phyloP scores from a whole-genome alignment of 148 eudicot genomes.

The Suaeda aralocaspica region DNA sequence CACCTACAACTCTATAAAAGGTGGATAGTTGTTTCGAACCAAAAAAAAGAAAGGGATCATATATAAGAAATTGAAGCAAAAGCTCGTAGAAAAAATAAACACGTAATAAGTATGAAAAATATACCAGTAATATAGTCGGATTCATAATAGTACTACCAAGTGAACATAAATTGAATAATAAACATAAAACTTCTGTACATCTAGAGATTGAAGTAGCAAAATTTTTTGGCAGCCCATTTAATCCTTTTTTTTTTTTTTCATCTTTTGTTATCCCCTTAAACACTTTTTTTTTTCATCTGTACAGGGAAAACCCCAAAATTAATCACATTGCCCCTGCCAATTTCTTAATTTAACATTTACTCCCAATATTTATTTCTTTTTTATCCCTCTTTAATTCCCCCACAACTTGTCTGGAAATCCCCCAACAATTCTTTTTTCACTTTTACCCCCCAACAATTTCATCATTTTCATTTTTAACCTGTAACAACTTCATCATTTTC shows the following conservation, averaged over 20 bases:
- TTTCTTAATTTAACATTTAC: conserved; percentile 3
- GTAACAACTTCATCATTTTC: too few relatives aligned
- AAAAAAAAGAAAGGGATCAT: too few relatives aligned
- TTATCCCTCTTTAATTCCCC: neutral
- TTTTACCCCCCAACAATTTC: neutral
- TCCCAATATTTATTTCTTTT: conserved; percentile 12
- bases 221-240: conserved; percentile 30
- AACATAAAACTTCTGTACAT: conserved; percentile 28
- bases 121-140: conserved; percentile 8
- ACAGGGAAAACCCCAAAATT: conserved; percentile 22
- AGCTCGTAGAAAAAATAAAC: neutral
- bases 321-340: conserved; percentile 17
- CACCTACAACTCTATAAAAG: neutral
- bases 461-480: neutral
- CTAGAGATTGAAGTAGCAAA: conserved; percentile 30
- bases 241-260: neutral
- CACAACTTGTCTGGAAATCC: neutral
- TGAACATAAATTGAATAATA: neutral
- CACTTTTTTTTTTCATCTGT: conserved; percentile 14
- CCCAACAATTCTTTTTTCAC: neutral
- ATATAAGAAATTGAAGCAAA: neutral
- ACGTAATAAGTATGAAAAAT: neutral
- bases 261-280: neutral
- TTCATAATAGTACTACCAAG: conserved; percentile 7
- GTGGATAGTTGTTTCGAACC: too few relatives aligned